Percentiles rank a stretch among this genome's conserved stretches.
Evolutionary conservation across 1,139 yeast genomes (phyloP).

Genomic region (Arxiozyma heterogenica): DNA sequence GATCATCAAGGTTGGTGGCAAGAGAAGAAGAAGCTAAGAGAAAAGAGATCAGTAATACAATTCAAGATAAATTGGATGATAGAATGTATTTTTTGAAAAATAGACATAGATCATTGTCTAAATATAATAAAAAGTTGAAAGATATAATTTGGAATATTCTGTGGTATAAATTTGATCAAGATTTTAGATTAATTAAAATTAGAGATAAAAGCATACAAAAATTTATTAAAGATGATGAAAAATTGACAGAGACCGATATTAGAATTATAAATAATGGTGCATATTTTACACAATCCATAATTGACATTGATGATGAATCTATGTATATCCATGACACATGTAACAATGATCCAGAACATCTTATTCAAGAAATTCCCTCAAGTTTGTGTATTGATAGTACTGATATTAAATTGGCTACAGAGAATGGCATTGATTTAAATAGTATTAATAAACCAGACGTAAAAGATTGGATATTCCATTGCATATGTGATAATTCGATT

Average conservation of each 20-base stretch:
- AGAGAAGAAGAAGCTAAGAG: slow-evolving; percentile 27
- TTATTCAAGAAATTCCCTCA: slow-evolving; percentile 23
- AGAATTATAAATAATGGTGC: slow-evolving; percentile 8
- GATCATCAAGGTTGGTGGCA: slow-evolving; percentile 30
- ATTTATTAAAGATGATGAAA: slow-evolving; percentile 7
- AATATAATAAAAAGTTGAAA: slow-evolving; percentile 20
- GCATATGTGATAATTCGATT: slow-evolving; percentile 16
- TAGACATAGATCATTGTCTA: slow-evolving; percentile 19
- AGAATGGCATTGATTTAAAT: slow-evolving; percentile 16
- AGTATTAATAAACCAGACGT: slow-evolving; percentile 17
- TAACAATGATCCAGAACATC: background rate
- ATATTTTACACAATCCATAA: slow-evolving; percentile 4
- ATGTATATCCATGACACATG: background rate
- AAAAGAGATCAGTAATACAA: slow-evolving; percentile 22
- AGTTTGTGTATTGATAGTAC: slow-evolving; percentile 20
- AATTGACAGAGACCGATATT: slow-evolving; percentile 5
- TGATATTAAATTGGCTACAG: slow-evolving; percentile 17
- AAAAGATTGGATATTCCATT: slow-evolving; percentile 27
- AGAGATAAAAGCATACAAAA: slow-evolving; percentile 6
- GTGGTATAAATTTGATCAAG: slow-evolving; percentile 26
- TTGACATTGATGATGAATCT: slow-evolving; percentile 1
- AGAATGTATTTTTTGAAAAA: slow-evolving; percentile 24
- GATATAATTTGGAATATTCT: slow-evolving; percentile 24
- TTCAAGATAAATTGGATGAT: slow-evolving; percentile 26
- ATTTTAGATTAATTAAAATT: slow-evolving; percentile 17